Base-by-base conservation (phyloP, 2,329 filamentous ascomycete species). In the Ophiostoma perfectum region DNA sequence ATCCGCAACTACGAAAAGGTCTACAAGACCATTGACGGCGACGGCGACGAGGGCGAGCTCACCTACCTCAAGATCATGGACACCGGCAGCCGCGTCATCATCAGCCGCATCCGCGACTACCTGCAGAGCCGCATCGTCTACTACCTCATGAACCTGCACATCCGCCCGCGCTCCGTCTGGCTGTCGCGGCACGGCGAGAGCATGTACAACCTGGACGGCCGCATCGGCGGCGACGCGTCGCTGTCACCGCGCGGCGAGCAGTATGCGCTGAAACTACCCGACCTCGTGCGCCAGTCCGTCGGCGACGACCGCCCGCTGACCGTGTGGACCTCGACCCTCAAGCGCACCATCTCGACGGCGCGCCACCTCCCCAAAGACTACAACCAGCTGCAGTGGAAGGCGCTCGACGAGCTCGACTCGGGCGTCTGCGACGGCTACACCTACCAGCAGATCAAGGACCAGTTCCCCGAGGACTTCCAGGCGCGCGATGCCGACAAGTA, bases 11-110 rank as follows among this genome's bases (percentile, higher is more conserved):
- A 99, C 79, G 95, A 99, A 79, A 95, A 95, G 79, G 91, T 96
- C 41, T 99, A 99, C 79, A 88, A 96, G 80, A 94, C 92, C 1
- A 92, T 99, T 74, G 92, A 96, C 73, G 90, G 90, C 73, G 84
- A 87, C 71, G 82, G 81, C 58, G 90, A 96, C 72, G 94, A 98
- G 82, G 87, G 86, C 73, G 84, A 94, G 73, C 87, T 95, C 74
- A 97, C 95, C 49, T 99, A 97, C 76, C 90, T 98, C 76, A 98
- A 99, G 80, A 90, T 99, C 76, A 96, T 98, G 84, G 90, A 99
- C 75, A 92, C 98, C 12, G 93, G 95, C 70, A 92, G 92, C 73
- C 92, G 96, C 76, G 93, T 98, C 76, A 95, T 98, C 75, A 98
- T 99, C 85, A 99, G 98, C 80, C 89, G 91, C 76, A 97, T 99